A percentile compares a stretch with the other conserved stretches of the same genome.
Conservation (phyloP, 2,329 filamentous ascomycete species). For the Clonostachys chloroleuca region DNA sequence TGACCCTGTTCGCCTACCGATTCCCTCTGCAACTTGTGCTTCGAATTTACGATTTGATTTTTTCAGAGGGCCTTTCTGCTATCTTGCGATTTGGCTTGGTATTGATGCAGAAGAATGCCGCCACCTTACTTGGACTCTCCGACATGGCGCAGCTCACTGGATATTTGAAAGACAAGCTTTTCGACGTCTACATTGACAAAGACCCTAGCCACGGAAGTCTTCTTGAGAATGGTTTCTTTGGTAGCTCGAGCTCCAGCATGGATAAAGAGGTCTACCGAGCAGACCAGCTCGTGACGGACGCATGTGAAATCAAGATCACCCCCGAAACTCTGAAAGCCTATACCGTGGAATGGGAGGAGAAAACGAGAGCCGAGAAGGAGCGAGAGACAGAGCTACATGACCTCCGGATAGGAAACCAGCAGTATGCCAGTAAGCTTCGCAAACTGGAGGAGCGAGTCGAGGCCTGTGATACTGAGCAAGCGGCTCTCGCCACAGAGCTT, state of each 20-base stretch:
- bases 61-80: conserved; percentile 88
- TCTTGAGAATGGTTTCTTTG: conserved; percentile 95
- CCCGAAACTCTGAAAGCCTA: conserved; percentile 79
- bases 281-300: conserved; percentile 88
- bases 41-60: conserved; percentile 91
- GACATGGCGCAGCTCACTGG: conserved; percentile 88
- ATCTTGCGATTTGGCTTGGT: conserved; percentile 94
- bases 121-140: conserved; percentile 73
- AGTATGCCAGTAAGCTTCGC: conserved; percentile 72
- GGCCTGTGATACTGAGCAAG: conserved; percentile 84
- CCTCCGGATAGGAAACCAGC: conserved; percentile 62
- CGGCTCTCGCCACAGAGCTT: conserved; percentile 84
- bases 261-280: conserved; percentile 97
- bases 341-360: conserved; percentile 87
- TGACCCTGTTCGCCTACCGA: conserved; percentile 96
- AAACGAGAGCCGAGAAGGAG: conserved; percentile 75
- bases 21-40: conserved; percentile 95
- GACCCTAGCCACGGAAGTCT: conserved; percentile 89
- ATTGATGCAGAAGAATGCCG: conserved; percentile 90
- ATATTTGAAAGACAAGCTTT: conserved; percentile 89
- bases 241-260: conserved; percentile 78
- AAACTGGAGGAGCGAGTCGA: conserved; percentile 84
- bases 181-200: conserved; percentile 96
- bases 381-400: conserved; percentile 76
- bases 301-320: conserved; percentile 81